phyloP scores from a whole-genome alignment of 306 rosid genomes.

The Macrotyloma uniflorum region DNA sequence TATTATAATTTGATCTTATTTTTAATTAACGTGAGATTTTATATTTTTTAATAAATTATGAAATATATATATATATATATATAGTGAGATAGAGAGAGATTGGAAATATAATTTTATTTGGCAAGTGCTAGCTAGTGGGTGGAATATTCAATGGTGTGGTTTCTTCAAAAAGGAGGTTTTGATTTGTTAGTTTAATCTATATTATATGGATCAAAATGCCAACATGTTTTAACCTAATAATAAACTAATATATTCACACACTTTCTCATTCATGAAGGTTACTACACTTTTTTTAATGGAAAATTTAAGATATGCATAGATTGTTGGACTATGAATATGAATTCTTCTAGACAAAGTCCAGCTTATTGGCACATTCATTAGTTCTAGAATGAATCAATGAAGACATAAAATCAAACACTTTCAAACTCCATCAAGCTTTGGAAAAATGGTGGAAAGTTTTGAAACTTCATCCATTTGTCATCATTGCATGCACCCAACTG shows the following conservation, averaged over 20 bases:
- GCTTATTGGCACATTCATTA: background rate
- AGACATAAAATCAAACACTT: conserved; percentile 25
- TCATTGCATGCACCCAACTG: background rate
- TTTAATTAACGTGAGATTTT: too few relatives aligned
- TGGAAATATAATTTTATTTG: background rate
- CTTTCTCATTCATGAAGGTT: background rate
- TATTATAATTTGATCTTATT: too few relatives aligned
- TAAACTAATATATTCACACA: background rate
- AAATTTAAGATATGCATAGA: background rate
- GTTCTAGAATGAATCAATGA: conserved; percentile 27
- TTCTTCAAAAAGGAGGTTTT: conserved; percentile 29
- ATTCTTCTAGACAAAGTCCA: conserved; percentile 53
- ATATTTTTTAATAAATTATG: too few relatives aligned
- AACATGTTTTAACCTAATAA: background rate
- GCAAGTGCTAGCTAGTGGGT: background rate
- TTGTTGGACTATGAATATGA: background rate
- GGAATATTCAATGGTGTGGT: background rate
- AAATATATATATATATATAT: too few relatives aligned
- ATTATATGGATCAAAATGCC: background rate
- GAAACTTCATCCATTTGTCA: conserved; percentile 12
- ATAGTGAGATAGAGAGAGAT: too few relatives aligned
- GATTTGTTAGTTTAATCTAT: background rate
- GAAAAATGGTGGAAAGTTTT: background rate
- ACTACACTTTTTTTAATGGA: background rate
- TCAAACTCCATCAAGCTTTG: background rate